Percentiles rank a stretch among this genome's conserved stretches.
phyloP scores from a whole-genome alignment of 306 rosid genomes.

The Gastrolobium villosum region DNA sequence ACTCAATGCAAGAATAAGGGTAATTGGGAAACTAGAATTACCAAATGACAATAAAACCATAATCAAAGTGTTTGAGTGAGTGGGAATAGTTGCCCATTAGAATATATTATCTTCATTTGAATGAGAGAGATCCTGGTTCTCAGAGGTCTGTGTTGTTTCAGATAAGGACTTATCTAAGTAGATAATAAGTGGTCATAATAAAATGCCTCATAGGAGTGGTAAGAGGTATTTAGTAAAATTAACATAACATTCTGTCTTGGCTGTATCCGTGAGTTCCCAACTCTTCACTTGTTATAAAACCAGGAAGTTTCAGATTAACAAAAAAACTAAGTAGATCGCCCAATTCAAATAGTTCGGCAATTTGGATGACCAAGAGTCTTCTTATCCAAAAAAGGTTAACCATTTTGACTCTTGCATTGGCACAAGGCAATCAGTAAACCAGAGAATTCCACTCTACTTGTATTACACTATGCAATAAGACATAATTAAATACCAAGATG shows the following conservation, averaged over 20 bases:
- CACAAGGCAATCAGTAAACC: constrained; percentile 15
- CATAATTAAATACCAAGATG: background rate
- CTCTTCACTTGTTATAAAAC: background rate
- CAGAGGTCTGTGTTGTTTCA: constrained; percentile 16
- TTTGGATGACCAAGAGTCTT: background rate
- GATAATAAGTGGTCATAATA: constrained; percentile 21
- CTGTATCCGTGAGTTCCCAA: background rate
- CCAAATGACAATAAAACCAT: background rate
- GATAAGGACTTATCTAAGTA: constrained; percentile 36
- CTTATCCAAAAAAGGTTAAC: background rate
- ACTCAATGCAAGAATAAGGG: background rate
- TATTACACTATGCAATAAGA: constrained; percentile 3
- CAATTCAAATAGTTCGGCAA: background rate
- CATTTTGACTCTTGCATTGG: background rate
- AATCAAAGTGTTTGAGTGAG: background rate
- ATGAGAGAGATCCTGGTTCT: background rate
- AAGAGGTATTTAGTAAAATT: background rate
- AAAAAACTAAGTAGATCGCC: background rate
- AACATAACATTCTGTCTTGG: background rate
- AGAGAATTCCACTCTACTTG: constrained; percentile 20
- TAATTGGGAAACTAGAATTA: background rate
- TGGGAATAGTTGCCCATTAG: background rate
- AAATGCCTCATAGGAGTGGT: constrained; percentile 5
- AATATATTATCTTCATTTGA: constrained; percentile 5
- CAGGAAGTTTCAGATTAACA: background rate